Evolutionary conservation across 306 rosid species (phyloP), one percentile per base, ranked within the genome.

Genomic region (Corylus avellana): DNA sequence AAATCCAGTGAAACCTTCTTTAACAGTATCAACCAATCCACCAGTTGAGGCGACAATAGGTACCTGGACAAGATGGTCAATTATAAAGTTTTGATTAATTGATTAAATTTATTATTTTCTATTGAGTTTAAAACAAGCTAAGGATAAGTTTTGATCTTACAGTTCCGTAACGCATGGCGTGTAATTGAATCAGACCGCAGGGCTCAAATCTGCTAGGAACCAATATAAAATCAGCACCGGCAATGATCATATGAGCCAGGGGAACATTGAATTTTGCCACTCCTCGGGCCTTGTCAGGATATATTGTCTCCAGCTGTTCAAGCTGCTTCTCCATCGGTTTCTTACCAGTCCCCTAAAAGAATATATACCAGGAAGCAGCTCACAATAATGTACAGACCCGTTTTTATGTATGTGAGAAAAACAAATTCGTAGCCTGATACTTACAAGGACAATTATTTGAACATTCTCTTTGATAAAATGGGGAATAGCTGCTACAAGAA

Each of bases 191-290:
- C 77, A 92, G 92, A 44, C 97, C 97, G 73, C 97, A 90, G 46
- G 97, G 97, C 82, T 92, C 97, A 78, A 90, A 89, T 89, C 95
- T 87, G 81, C 95, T 92, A 42, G 97, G 95, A 80, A 90, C 64
- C 83, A 90, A 44, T 53, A 92, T 81, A 73, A 89, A 92, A 80
- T 92, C 93, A 69, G 92, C 97, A 74, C 91, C 97, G 12, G 90
- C 97, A 37, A 88, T 89, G 68, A 90, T 90, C 95, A 87, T 84
- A 86, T 92, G 97, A 11, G 97, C 95, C 35, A 90, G 76, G 25
- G 96, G 90, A 73, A 91, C 94, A 76, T 87, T 93, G 84, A 91
- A 93, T 83, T 93, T 91, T 10, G 92, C 94, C 27, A 91, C 85
- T 64, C 97, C 95, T 80, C 88, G 78, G 55, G 97, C 97, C 69